Evolutionary conservation across 1,284 basidiomycete species (phyloP), one percentile per base, ranked within the genome.

Genomic region (Coniferiporia sulphurascens): DNA sequence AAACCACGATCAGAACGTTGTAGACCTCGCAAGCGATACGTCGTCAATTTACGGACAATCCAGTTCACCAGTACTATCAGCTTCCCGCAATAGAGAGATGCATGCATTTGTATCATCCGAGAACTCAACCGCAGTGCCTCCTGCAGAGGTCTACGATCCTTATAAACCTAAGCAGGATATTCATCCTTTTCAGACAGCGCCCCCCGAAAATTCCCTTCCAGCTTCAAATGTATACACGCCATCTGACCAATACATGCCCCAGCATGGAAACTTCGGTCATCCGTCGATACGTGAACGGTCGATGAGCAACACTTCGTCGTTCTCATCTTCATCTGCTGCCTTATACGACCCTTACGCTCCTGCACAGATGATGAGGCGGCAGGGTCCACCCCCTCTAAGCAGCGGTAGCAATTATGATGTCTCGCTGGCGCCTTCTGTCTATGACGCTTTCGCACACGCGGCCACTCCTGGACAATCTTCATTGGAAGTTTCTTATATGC

Each of bases 221-320:
- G 34, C 35, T 52, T 32, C 52, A 34, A 19, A 43, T 50, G 34
- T 10, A 17, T 41, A 36, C 15, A 3, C n/a, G 38, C 41, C 17
- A 32, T 10, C 51, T 35, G 35, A 12, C 35, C 48, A 50, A 17
- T 50, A 59, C 27, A 52, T 52, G 12, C 52, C 52, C 9, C 46
- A n/a, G 34, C 52, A 44, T 19, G 34, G 36, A 13, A 50, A 36
- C 46, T 55, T 49, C 15, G 52, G 50, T 32, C 19, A 48, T 19
- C 58, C 55, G n/a, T 35, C 49, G 56, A 52, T 21, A 1, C 77
- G 74, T 38, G 71, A 67, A 45, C 73, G 80, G 44, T 80, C 83
- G 5, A 71, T 72, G 58, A 83, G 83, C 3, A 83, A 78, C 65
- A 73, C 76, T 1, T 83, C 83, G n/a, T 65, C 70, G 13, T 67